Evolutionary conservation across 805 yeast genomes (phyloP), one percentile per base, ranked within the genome.

Genomic region (Sugiyamaella americana): DNA sequence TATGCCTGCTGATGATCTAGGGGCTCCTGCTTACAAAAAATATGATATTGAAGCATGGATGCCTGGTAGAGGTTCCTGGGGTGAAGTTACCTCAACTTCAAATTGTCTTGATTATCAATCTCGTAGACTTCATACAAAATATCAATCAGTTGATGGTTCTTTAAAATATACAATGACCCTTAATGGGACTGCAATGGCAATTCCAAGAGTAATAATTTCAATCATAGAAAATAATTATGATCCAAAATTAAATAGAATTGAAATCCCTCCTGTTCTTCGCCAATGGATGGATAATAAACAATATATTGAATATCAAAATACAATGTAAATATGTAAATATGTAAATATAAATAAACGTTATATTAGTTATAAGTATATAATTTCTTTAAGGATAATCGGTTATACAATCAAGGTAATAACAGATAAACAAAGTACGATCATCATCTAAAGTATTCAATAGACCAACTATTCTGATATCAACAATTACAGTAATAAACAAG

Each of bases 41-140:
- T 87, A 80, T 61, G 98, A 93, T 57, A 86, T 89, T 48, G 98
- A 93, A 65, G 96, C 89, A 0, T 87, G 95, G 88, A 91, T 93
- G 98, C 98, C 98, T 0, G 97, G 98, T 2, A 76, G 96, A 57
- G 89, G 87, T 1, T 63, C 68, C 1, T 91, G 95, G 87, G 98
- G 98, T 3, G 98, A 93, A 62, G 72, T 93, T 26, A 80, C 95
- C 1, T 86, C 96, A 23, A 75, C 94, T 1, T 88, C 97, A 1
- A 91, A 89, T 61, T 93, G 98, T 64, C 77, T 87, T 2, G 97
- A 89, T 55, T 93, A 78, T 63, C 98, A 93, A 67, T 69, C 95
- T 5, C 74, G 96, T 63, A 74, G 98, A 58, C 71, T 93, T 55
- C 80, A 82, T 35, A 83, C 94, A 4, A 76, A 75, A 47, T 80